Percentiles rank a stretch among this genome's conserved stretches.
Conservation (phyloP, 441 rosid species). For the Pelargonium cotyledonis region DNA sequence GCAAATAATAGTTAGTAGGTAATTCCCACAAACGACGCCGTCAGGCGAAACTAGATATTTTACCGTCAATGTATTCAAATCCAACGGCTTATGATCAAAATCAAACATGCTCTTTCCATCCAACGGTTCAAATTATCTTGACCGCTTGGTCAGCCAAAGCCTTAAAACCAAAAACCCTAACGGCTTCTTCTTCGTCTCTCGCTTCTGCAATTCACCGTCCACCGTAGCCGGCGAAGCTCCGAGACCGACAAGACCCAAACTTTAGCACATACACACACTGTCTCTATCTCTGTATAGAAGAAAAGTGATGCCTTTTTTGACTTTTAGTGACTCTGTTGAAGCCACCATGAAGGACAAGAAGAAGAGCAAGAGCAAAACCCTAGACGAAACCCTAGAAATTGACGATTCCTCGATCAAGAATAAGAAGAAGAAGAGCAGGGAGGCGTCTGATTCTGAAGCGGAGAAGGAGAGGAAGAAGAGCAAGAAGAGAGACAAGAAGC, state of each 20-base stretch:
- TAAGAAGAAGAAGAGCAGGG: constrained; percentile 9
- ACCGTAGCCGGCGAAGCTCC: constrained; percentile 32
- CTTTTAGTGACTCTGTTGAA: constrained; percentile 23
- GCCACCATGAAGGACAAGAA: constrained; percentile 20
- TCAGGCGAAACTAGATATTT: background rate
- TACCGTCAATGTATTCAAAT: constrained; percentile 11
- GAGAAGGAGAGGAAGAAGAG: constrained; percentile 9
- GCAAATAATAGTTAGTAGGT: background rate
- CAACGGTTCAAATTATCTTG: constrained; percentile 26
- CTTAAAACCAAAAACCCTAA: constrained; percentile 36
- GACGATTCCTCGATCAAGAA: constrained; percentile 22
- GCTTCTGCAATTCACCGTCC: constrained; percentile 28
- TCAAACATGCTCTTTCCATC: constrained; percentile 21
- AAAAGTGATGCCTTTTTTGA: constrained; percentile 50
- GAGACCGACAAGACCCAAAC: background rate
- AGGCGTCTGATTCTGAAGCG: background rate
- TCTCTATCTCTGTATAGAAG: background rate
- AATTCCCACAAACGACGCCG: background rate
- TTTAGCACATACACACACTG: background rate
- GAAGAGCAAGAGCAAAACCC: constrained; percentile 61
- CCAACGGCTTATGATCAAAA: constrained; percentile 24
- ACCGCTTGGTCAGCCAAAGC: constrained; percentile 14
- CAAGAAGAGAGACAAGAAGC: constrained; percentile 4
- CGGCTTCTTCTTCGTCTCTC: constrained; percentile 11
- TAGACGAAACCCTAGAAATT: constrained; percentile 28